phyloP scores from a whole-genome alignment of 768 basidiomycete species.

The Dictyophora rubrovolvata region DNA sequence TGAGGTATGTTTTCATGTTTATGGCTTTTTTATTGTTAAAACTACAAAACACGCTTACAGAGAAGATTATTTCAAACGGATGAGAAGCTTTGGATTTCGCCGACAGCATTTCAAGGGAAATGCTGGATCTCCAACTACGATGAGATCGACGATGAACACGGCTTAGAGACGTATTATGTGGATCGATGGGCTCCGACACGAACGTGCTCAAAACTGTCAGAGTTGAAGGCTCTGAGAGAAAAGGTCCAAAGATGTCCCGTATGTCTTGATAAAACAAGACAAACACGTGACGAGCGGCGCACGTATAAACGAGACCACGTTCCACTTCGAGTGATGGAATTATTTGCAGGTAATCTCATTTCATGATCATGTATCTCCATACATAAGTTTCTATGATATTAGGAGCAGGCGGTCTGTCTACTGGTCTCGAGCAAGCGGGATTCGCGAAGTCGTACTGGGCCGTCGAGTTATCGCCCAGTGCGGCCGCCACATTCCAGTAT shows the following conservation, averaged over 20 bases:
- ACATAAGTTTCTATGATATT: neutral
- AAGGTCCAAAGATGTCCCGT: conserved; percentile 28
- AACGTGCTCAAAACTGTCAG: conserved; percentile 14
- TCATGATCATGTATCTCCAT: neutral
- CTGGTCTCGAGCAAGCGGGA: conserved; percentile 51
- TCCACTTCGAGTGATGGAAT: conserved; percentile 49
- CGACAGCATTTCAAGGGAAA: conserved; percentile 39
- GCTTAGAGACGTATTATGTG: conserved; percentile 46
- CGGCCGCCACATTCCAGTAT: conserved; percentile 56
- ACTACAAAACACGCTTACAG: conserved; percentile 10
- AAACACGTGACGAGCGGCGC: conserved; percentile 23
- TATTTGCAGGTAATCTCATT: conserved; percentile 49
- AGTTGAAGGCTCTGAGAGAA: neutral
- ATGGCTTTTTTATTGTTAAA: neutral
- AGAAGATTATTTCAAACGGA: conserved; percentile 33
- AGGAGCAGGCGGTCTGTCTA: conserved; percentile 71
- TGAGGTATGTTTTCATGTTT: conserved; percentile 2
- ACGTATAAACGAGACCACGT: conserved; percentile 25
- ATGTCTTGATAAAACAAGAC: conserved; percentile 22
- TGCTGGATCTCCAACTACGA: conserved; percentile 34
- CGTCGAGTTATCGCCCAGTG: conserved; percentile 52
- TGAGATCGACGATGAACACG: neutral
- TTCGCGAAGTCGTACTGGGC: conserved; percentile 61
- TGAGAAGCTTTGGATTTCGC: conserved; percentile 17
- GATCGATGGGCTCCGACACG: conserved; percentile 23